Evolutionary conservation across 1,139 yeast genomes (phyloP).

Genomic region (Diutina mesorugosa): DNA sequence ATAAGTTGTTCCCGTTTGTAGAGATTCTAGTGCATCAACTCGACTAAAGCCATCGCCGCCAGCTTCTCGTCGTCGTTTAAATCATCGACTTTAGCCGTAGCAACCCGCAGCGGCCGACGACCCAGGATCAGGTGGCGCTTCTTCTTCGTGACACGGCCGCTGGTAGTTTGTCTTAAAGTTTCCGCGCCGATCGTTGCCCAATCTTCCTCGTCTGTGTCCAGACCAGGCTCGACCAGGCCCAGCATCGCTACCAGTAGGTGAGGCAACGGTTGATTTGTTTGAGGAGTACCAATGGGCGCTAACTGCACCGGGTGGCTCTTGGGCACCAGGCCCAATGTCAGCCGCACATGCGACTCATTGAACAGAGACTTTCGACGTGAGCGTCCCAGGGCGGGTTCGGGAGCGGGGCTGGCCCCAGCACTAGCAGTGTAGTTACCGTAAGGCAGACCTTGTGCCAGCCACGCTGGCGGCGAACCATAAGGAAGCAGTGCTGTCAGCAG

Average conservation of each 20-base stretch:
- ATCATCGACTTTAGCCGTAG: neutral
- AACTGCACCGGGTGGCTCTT: conserved; percentile 3
- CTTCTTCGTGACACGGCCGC: neutral
- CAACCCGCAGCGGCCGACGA: conserved; percentile 3
- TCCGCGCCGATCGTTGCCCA: conserved; percentile 87
- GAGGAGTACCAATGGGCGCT: conserved; percentile 1
- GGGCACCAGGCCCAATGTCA: conserved; percentile 24
- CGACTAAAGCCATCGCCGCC: conserved; percentile 54
- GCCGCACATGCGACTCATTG: conserved; percentile 30
- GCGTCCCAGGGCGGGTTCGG: conserved; percentile 3
- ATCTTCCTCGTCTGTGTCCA: conserved; percentile 85
- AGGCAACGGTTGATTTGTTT: conserved; percentile 1
- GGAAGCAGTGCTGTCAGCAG: conserved; percentile 12
- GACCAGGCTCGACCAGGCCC: conserved; percentile 6
- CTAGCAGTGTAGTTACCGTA: conserved; percentile 1
- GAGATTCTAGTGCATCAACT: conserved; percentile 21
- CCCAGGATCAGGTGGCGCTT: conserved; percentile 4
- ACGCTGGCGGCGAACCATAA: neutral
- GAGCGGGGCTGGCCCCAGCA: neutral
- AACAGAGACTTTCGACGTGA: conserved; percentile 30
- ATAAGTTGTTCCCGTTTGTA: neutral
- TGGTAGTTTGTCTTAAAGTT: conserved; percentile 16
- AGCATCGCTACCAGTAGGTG: conserved; percentile 2
- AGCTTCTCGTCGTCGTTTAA: conserved; percentile 28
- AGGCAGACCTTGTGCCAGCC: neutral